These are phyloP conservation scores for Sporisorium graminicola DNA, from an alignment of 1,284 basidiomycete species.

Conservation along the genomic window DNA sequence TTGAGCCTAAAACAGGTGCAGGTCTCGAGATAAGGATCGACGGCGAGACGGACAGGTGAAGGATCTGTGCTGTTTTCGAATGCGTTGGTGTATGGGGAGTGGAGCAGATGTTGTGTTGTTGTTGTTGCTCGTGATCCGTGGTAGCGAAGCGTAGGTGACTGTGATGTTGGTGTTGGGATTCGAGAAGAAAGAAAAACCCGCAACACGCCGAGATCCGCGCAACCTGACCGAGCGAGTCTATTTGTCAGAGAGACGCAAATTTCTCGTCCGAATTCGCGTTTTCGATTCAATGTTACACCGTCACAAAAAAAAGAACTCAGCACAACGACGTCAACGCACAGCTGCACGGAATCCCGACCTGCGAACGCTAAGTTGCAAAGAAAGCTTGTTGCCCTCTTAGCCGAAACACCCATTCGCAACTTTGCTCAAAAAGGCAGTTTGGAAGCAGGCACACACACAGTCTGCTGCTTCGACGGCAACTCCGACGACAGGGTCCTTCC, in stretches of 20 bases:
- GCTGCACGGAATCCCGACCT: background rate
- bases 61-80: too few relatives aligned
- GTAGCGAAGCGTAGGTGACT: background rate
- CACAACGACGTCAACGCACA: slow-evolving; percentile 4
- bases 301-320: background rate
- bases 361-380: too few relatives aligned
- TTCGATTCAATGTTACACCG: background rate
- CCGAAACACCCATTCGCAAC: too few relatives aligned
- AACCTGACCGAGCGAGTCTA: background rate
- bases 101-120: too few relatives aligned
- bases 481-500: background rate
- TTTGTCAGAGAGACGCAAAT: slow-evolving; percentile 1
- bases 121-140: background rate
- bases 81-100: background rate
- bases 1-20: too few relatives aligned
- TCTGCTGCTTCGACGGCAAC: background rate
- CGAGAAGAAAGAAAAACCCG: background rate
- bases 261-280: background rate
- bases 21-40: too few relatives aligned
- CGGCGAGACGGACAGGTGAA: background rate
- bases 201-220: background rate
- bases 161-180: background rate
- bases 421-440: too few relatives aligned
- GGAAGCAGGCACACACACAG: too few relatives aligned
- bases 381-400: background rate